These are phyloP conservation scores for Tuber melanosporum DNA, from an alignment of 495 filamentous ascomycete genomes.

Conservation along the genomic window DNA sequence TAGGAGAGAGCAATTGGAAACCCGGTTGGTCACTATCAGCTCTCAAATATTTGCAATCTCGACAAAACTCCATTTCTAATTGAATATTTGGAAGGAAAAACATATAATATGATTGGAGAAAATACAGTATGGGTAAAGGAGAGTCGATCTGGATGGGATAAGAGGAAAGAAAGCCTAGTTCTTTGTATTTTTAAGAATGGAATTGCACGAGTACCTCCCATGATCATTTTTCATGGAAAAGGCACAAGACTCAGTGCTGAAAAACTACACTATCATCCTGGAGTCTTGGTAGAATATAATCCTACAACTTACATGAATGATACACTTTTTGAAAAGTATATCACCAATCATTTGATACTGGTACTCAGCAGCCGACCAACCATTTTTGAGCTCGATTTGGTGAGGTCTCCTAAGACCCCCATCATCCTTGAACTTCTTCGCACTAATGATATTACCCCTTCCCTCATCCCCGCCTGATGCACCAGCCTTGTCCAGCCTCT, in stretches of 20 bases:
- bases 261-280: background rate
- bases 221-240: conserved; percentile 13
- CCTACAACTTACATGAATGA: too few relatives aligned
- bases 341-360: background rate
- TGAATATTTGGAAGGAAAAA: conserved; percentile 11
- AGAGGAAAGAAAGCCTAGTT: conserved; percentile 12
- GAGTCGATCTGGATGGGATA: conserved; percentile 8
- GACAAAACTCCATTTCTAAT: conserved; percentile 7
- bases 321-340: conserved; percentile 1
- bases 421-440: background rate
- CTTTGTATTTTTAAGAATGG: conserved; percentile 12
- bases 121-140: conserved; percentile 8
- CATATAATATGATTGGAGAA: background rate
- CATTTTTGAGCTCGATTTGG: background rate
- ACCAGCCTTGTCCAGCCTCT: conserved; percentile 9
- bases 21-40: background rate
- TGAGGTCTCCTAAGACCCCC: conserved; percentile 12
- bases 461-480: conserved; percentile 9
- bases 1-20: background rate
- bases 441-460: background rate
- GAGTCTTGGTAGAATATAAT: conserved; percentile 9
- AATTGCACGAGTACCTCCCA: background rate
- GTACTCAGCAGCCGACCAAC: background rate
- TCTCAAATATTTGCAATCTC: background rate
- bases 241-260: background rate